Base-by-base conservation (phyloP, 129 eudicot species). In the Erigeron canadensis region DNA sequence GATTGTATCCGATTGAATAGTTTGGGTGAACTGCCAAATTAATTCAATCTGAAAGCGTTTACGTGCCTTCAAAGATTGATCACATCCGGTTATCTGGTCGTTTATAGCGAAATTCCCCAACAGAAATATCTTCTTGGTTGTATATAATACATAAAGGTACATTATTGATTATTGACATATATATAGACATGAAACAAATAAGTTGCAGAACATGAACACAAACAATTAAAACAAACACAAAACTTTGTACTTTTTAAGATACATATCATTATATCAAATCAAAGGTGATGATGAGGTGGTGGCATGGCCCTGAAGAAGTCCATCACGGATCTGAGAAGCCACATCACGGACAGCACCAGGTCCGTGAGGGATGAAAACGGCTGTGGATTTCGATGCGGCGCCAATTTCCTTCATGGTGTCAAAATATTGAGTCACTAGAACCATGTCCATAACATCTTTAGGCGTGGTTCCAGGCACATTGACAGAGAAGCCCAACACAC, bases 391-490 rank as follows among this genome's bases (percentile, higher is more conserved):
- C 12, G 95, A 85, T 50, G 91, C n/a, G 19, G 97, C 89, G 7
- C 97, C 97, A 8, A 91, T 91, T 51, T 91, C 97, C 64, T 91
- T 91, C 97, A 91, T 91, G 43, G 97, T 91, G 71, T 90, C 97
- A 37, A 91, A 91, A 58, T 91, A 91, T 43, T 91, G 97, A 23
- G 97, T 91, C 11, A 91, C 97, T 0, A 91, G 88, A 23, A 91
- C 97, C 97, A 91, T 91, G 72, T 91, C 97, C 97, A 91, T 91
- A 1, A 91, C 97, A 61, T 91, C 97, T 77, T 86, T 91, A 23
- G 97, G 88, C 18, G 89, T 77, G 38, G 97, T 91, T 38, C 97
- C 97, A 1, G 95, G 97, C 13, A 91, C 97, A 62, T 86, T 91
- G 2, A 77, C 91, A 4, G 97, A 91, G 85, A 91, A 91, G 3